phyloP scores from a whole-genome alignment of 306 rosid genomes.

The Datisca glomerata region DNA sequence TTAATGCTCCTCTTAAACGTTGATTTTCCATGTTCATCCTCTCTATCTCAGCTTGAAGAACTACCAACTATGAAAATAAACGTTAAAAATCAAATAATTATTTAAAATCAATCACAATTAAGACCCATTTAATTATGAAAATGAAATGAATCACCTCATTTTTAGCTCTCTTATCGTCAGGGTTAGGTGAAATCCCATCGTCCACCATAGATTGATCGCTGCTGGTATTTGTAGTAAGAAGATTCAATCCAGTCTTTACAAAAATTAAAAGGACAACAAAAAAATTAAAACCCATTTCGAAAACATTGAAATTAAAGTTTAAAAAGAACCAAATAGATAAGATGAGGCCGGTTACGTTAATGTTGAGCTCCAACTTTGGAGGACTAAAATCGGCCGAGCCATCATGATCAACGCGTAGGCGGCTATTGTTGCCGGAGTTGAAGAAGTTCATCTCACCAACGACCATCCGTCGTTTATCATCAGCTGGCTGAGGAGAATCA shows the following conservation, averaged over 20 bases:
- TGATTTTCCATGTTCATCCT: slow-evolving; percentile 46
- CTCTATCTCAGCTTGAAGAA: slow-evolving; percentile 44
- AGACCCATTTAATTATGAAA: too few relatives aligned
- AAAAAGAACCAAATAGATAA: background rate
- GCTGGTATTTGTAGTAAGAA: slow-evolving; percentile 42
- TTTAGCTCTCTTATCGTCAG: slow-evolving; percentile 27
- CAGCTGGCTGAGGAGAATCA: slow-evolving; percentile 17
- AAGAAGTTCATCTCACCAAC: slow-evolving; percentile 67
- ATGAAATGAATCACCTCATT: slow-evolving; percentile 29
- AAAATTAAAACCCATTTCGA: background rate
- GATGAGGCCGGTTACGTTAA: slow-evolving; percentile 39
- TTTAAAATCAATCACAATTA: background rate
- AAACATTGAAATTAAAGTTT: background rate
- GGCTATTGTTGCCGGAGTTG: slow-evolving; percentile 4
- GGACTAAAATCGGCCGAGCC: slow-evolving; percentile 10
- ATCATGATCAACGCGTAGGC: slow-evolving; percentile 6
- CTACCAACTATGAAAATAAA: slow-evolving; percentile 24
- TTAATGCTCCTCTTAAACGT: slow-evolving; percentile 26
- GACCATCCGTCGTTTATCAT: slow-evolving; percentile 16
- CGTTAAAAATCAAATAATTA: background rate
- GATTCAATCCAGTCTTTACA: slow-evolving; percentile 63
- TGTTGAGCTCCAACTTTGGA: slow-evolving; percentile 22
- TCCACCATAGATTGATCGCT: slow-evolving; percentile 57
- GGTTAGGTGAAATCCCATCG: slow-evolving; percentile 26
- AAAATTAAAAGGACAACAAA: background rate